A percentile compares a stretch with the other conserved stretches of the same genome.
Conservation (phyloP, 805 yeast genomes). For the Wickerhamiella cacticola region DNA sequence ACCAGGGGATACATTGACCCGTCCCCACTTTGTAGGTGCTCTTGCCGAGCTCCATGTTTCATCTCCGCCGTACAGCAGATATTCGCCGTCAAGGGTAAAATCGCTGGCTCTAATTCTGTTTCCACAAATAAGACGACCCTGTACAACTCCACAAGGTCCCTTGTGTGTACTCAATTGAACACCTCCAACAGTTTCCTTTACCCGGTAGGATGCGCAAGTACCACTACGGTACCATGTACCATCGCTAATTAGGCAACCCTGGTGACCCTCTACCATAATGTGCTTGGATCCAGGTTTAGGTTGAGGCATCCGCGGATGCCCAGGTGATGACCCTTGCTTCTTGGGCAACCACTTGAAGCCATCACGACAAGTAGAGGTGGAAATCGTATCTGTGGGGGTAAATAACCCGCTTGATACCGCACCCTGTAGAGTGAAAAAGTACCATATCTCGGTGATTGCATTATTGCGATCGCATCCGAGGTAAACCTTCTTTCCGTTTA, state of each 20-base stretch:
- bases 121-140: conserved; percentile 29
- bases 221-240: conserved; percentile 78
- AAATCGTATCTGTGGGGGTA: conserved; percentile 42
- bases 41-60: conserved; percentile 45
- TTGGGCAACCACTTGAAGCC: conserved; percentile 71
- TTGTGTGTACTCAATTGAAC: conserved; percentile 52
- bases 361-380: conserved; percentile 53
- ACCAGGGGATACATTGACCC: conserved; percentile 39
- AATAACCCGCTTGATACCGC: conserved; percentile 56
- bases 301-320: conserved; percentile 18
- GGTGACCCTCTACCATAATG: conserved; percentile 38
- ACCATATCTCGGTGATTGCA: conserved; percentile 61
- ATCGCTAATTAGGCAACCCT: conserved; percentile 71
- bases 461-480: conserved; percentile 44
- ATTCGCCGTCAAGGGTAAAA: conserved; percentile 38
- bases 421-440: conserved; percentile 65
- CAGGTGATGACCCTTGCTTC: conserved; percentile 25
- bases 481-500: conserved; percentile 42
- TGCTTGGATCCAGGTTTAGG: conserved; percentile 19
- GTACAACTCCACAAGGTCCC: conserved; percentile 51
- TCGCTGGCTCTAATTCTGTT: conserved; percentile 37
- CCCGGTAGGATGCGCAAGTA: conserved; percentile 67
- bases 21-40: conserved; percentile 36
- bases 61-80: conserved; percentile 51
- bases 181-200: conserved; percentile 60